A percentile compares a stretch with the other conserved stretches of the same genome.
phyloP scores from a whole-genome alignment of 2,329 filamentous ascomycete genomes.

The Penicillium sp. region DNA sequence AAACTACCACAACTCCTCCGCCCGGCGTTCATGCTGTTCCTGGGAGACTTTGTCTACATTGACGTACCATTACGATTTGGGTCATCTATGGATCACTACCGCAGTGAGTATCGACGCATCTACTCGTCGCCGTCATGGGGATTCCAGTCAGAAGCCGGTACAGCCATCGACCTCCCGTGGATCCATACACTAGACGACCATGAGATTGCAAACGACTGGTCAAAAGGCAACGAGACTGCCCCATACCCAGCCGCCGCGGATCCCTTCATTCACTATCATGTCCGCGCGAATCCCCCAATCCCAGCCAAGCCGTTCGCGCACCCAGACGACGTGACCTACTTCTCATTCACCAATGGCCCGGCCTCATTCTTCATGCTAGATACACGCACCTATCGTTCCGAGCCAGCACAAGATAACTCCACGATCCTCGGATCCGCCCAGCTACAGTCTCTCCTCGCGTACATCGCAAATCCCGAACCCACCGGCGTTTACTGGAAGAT shows the following conservation, averaged over 20 bases:
- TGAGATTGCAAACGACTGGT: conserved; percentile 92
- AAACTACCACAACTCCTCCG: conserved; percentile 54
- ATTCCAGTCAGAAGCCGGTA: conserved; percentile 55
- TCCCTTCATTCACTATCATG: conserved; percentile 82
- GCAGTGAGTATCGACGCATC: conserved; percentile 88
- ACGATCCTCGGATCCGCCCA: conserved; percentile 83
- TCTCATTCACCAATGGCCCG: conserved; percentile 81
- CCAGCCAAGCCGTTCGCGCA: conserved; percentile 45
- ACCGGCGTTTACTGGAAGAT: conserved; percentile 87
- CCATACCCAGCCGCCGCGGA: conserved; percentile 74
- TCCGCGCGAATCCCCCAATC: conserved; percentile 70
- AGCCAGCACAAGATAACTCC: conserved; percentile 52
- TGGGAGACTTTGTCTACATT: conserved; percentile 47
- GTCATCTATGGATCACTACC: conserved; percentile 65
- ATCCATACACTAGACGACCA: conserved; percentile 96
- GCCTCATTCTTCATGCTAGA: conserved; percentile 94
- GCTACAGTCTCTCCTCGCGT: conserved; percentile 70
- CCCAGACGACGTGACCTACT: conserved; percentile 67
- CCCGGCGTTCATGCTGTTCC: conserved; percentile 56
- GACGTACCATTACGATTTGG: conserved; percentile 82
- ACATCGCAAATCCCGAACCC: conserved; percentile 66
- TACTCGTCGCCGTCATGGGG: conserved; percentile 91
- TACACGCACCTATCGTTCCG: conserved; percentile 75
- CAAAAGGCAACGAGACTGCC: conserved; percentile 67
- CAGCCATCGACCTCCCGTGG: conserved; percentile 68